Evolutionary conservation across 306 rosid species (phyloP), one percentile per base, ranked within the genome.

Genomic region (Rubus idaeus): DNA sequence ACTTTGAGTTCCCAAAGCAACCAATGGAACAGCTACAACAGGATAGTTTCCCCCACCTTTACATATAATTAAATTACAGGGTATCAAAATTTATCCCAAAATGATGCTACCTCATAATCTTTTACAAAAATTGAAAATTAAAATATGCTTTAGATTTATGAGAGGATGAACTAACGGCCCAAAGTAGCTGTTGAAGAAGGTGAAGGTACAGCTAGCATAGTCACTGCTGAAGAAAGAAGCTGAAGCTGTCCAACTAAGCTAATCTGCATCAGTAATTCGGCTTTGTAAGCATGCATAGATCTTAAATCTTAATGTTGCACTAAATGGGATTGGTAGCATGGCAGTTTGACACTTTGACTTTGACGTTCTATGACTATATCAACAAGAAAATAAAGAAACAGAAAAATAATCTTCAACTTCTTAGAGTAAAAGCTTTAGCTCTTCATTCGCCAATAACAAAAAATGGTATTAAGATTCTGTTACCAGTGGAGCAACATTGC

Each of bases 21-120:
- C 99, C 90, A 92, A 83, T 52, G 99, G 99, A 82, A 96, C 99
- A 68, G 99, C 92, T 81, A 80, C 89, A 79, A 97, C 98, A 65
- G 97, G 97, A 85, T 80, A 49, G 84, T 86, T 96, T 80, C 99
- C 99, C 68, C 99, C 99, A 78, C 99, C 99, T 96, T 88, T 83
- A 71, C 44, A 78, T 62, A 61, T 64, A 76, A 84, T 61, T 68
- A 85, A 84, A 72, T 74, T 75, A 64, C 49, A 75, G 56, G 78
- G 57, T 73, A 61, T 55, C 42, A 71, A 20, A 81, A 10, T 2
- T 65, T 56, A 65, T 20, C 47, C 3, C 26, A 42, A 37, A 30
- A 30, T 30, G 35, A 41, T 8, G 61, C 37, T 40, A 75, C 58
- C 56, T 56, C 78, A 75, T 61, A 62, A 70, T 20, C 20, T 78